phyloP scores from a whole-genome alignment of 352 stramenopile species.

The Phytophthora megakarya region DNA sequence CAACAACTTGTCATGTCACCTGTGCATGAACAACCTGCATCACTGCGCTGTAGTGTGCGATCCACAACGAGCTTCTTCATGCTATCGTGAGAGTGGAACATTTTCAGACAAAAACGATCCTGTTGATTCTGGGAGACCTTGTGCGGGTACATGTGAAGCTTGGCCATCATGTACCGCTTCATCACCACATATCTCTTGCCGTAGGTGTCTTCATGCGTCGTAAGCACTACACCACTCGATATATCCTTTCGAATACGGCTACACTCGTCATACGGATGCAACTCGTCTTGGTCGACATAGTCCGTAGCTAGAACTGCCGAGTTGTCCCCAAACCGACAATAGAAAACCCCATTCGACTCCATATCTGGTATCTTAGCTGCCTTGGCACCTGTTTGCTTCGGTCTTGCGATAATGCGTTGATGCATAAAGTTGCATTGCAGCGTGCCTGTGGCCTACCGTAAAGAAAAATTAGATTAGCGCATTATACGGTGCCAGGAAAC shows the following conservation, averaged over 20 bases:
- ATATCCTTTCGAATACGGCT: slow-evolving; percentile 71
- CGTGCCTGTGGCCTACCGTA: slow-evolving; percentile 56
- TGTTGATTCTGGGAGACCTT: slow-evolving; percentile 58
- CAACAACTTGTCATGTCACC: slow-evolving; percentile 28
- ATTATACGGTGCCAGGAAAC: not conserved
- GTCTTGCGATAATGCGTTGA: slow-evolving; percentile 67
- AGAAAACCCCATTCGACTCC: slow-evolving; percentile 73
- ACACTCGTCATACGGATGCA: slow-evolving; percentile 63
- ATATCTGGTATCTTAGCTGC: slow-evolving; percentile 54
- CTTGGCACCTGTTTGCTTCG: slow-evolving; percentile 46
- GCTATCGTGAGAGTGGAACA: slow-evolving; percentile 60
- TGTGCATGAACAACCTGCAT: slow-evolving; percentile 30
- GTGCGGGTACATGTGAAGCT: slow-evolving; percentile 78
- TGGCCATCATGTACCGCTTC: slow-evolving; percentile 72
- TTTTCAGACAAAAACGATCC: slow-evolving; percentile 56
- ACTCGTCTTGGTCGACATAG: slow-evolving; percentile 72
- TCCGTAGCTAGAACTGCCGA: slow-evolving; percentile 62
- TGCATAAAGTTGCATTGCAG: slow-evolving; percentile 80
- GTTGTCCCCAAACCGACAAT: slow-evolving; percentile 58
- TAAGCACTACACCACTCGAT: slow-evolving; percentile 66
- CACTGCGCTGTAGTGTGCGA: slow-evolving; percentile 31
- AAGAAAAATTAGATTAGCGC: not conserved
- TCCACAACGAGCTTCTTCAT: slow-evolving; percentile 63
- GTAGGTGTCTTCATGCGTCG: slow-evolving; percentile 47
- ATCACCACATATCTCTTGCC: slow-evolving; percentile 67